Percentiles rank a stretch among this genome's conserved stretches.
phyloP scores from a whole-genome alignment of 257 asterid species.

The Lithospermum erythrorhizon region DNA sequence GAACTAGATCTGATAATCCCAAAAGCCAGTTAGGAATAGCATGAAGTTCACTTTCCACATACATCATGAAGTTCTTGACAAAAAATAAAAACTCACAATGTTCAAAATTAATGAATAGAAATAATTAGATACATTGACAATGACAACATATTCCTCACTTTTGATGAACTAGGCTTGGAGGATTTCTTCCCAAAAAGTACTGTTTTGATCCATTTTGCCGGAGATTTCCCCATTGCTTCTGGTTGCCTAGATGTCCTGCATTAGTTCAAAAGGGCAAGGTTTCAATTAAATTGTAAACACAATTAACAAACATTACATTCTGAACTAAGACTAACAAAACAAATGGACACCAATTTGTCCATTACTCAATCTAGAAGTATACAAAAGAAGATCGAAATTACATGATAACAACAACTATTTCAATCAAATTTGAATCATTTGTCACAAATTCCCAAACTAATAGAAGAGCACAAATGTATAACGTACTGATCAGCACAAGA shows the following conservation, averaged over 20 bases:
- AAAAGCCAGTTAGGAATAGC: too few species aligned
- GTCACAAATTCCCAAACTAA: neutral
- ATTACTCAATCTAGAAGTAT: neutral
- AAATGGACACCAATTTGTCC: neutral
- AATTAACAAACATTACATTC: neutral
- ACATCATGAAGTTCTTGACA: neutral
- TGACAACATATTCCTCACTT: slow-evolving; percentile 33
- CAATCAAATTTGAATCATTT: neutral
- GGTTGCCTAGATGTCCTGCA: slow-evolving; percentile 30
- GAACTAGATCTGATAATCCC: too few species aligned
- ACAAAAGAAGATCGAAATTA: too few species aligned
- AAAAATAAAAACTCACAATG: too few species aligned
- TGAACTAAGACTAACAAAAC: neutral
- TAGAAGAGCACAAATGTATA: neutral
- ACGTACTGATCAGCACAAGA: neutral
- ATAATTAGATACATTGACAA: too few species aligned
- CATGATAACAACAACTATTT: neutral
- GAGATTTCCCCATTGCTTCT: slow-evolving; percentile 82
- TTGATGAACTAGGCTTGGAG: slow-evolving; percentile 57
- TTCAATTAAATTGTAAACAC: slow-evolving; percentile 1
- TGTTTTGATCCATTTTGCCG: slow-evolving; percentile 89
- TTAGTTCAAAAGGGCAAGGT: slow-evolving; percentile 10
- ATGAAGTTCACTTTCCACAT: too few species aligned
- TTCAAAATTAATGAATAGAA: too few species aligned
- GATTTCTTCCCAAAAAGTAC: slow-evolving; percentile 90